Conservation (phyloP, 352 stramenopile species). For the Elongisporangium anandrum region DNA sequence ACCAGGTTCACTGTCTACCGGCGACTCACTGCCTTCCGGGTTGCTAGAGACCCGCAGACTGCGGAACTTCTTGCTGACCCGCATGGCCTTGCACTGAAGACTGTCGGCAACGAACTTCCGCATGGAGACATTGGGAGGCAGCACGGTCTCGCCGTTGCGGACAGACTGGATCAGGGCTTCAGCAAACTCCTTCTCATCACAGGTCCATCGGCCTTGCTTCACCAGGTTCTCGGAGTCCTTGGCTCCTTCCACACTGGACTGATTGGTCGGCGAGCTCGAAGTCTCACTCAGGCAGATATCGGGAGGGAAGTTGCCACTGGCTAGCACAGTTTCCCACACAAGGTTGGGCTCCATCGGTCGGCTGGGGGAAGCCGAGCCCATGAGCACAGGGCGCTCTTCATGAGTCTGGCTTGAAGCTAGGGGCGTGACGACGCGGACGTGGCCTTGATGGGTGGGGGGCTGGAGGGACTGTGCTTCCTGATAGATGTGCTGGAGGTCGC, state of each 20-base stretch:
- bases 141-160: slow-evolving; percentile 27
- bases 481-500: slow-evolving; percentile 5
- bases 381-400: not conserved
- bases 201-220: slow-evolving; percentile 51
- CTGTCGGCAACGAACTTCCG: slow-evolving; percentile 55
- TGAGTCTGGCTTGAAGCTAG: slow-evolving; percentile 2
- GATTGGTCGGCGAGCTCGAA: slow-evolving; percentile 9
- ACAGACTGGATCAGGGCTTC: slow-evolving; percentile 53
- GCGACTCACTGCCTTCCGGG: slow-evolving; percentile 10
- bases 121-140: slow-evolving; percentile 47
- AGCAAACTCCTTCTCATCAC: slow-evolving; percentile 54
- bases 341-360: slow-evolving; percentile 17
- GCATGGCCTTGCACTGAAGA: slow-evolving; percentile 63
- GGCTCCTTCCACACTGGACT: slow-evolving; percentile 6
- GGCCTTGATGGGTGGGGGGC: slow-evolving; percentile 1
- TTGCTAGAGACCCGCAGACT: slow-evolving; percentile 27
- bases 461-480: slow-evolving; percentile 10
- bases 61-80: slow-evolving; percentile 61
- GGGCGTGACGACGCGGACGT: slow-evolving; percentile 9
- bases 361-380: slow-evolving; percentile 1
- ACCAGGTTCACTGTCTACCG: not conserved
- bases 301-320: slow-evolving; percentile 49
- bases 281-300: slow-evolving; percentile 58
- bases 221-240: slow-evolving; percentile 13
- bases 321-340: slow-evolving; percentile 65